Evolutionary conservation across 176 grass and related monocot species (phyloP).

Genomic region (Cocos nucifera): DNA sequence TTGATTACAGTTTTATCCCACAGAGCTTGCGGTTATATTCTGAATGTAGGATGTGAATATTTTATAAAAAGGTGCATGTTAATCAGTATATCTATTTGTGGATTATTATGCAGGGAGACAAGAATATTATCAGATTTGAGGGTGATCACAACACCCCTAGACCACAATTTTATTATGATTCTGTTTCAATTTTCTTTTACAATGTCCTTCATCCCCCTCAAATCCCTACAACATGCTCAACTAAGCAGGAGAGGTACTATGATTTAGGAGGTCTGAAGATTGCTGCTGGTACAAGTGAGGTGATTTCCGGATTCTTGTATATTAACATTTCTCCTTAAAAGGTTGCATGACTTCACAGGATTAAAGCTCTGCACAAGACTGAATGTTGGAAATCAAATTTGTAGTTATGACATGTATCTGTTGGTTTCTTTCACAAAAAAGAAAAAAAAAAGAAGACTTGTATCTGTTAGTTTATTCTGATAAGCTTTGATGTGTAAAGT

Average conservation of each 20-base stretch:
- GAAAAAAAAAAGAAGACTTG: no score
- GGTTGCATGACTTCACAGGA: no score
- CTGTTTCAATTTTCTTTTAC: slow-evolving; percentile 99
- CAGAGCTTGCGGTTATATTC: no score
- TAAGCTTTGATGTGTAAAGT: no score
- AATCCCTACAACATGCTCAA: slow-evolving; percentile 56
- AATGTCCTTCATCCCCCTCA: slow-evolving; percentile 82
- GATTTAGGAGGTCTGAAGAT: slow-evolving; percentile 60
- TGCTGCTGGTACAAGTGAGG: slow-evolving; percentile 64
- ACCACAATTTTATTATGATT: slow-evolving; percentile 97
- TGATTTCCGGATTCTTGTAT: slow-evolving; percentile 29
- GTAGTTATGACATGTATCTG: no score
- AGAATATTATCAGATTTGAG: slow-evolving; percentile 96
- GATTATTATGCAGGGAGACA: slow-evolving; percentile 62
- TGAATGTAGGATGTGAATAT: neutral
- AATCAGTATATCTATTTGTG: neutral
- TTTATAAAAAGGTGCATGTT: neutral
- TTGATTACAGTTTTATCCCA: no score
- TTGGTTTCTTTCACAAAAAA: no score
- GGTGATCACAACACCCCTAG: slow-evolving; percentile 92
- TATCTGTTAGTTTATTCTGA: no score
- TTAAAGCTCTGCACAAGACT: no score
- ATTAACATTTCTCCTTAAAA: slow-evolving; percentile 1
- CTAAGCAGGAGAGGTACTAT: slow-evolving; percentile 75
- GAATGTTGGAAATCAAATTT: no score